These are phyloP conservation scores for Pseudomicrostroma phylloplanum DNA, from an alignment of 1,284 basidiomycete genomes.

Conservation along the genomic window DNA sequence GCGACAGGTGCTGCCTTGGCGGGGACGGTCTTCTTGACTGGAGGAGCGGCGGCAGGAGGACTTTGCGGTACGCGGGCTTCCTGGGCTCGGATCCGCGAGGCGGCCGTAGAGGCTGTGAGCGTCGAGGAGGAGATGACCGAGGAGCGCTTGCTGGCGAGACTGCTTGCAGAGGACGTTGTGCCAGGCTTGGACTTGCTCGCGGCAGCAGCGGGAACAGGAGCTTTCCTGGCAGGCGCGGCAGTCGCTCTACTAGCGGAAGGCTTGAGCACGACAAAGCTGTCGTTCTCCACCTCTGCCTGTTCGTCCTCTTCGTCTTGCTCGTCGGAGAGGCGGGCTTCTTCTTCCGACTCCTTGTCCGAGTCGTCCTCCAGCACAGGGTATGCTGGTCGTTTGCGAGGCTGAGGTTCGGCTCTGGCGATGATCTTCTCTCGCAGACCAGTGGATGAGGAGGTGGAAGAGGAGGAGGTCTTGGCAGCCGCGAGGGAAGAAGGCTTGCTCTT, in stretches of 20 bases:
- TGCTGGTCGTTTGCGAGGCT: neutral
- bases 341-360: neutral
- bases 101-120: too few species aligned
- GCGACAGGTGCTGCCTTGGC: neutral
- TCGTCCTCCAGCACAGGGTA: constrained; percentile 2
- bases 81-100: too few species aligned
- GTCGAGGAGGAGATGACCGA: too few species aligned
- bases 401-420: neutral
- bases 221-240: neutral
- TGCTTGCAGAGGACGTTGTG: neutral
- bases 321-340: neutral
- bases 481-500: neutral
- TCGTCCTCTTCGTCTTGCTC: constrained; percentile 5
- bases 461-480: neutral
- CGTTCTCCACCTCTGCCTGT: neutral
- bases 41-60: neutral
- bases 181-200: neutral
- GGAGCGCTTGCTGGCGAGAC: neutral
- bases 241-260: neutral
- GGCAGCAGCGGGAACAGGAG: neutral
- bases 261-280: neutral
- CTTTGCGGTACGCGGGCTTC: too few species aligned
- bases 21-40: neutral
- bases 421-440: neutral
- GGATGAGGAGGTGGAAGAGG: neutral